Base-by-base conservation (phyloP, 345 rosid species). In the Hibiscus trionum region DNA sequence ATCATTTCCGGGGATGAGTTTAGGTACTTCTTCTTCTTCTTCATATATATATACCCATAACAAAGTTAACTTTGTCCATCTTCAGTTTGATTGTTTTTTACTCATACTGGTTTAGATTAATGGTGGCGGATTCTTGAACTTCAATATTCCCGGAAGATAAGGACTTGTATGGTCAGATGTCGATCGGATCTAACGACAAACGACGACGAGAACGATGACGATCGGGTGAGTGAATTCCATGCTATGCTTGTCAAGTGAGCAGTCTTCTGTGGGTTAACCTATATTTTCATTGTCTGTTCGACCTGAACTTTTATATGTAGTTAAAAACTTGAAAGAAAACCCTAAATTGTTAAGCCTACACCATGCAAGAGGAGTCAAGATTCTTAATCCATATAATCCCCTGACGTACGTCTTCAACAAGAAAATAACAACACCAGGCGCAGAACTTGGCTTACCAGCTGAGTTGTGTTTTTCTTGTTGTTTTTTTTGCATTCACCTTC, bases 151-250 rank as follows among this genome's bases (percentile, higher is more conserved):
- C n/a, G 2, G 70, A 46, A 8, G 10, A 7, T 39, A 11, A 21
- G 31, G 10, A 62, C 17, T 49, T 49, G 16, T 42, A 33, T n/a
- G n/a, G 3, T 61, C 9, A 3, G 42, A 29, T 0, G 11, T 39
- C 10, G 37, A 29, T 14, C 11, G 19, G 42, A 61, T 29, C 0
- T 0, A 9, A 59, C 29, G 33, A 16, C 9, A 24, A 5, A 12
- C 0, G 21, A 62, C 19, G 53, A 39, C 44, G 11, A 37, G 42
- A 39, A 14, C 16, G 7, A 49, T 7, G 44, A 61, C n/a, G 16
- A 62, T 63, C 55, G 72, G 88, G 88, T 84, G 85, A 79, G 87
- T 83, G 81, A 60, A 64, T 76, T 83, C 88, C 83, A 72, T 87
- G 88, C 69, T 42, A 55, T 61, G 69, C 79, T 79, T 69, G 57